These are phyloP conservation scores for Lasiosphaeria ovina DNA, from an alignment of 495 filamentous ascomycete species.

Conservation along the genomic window DNA sequence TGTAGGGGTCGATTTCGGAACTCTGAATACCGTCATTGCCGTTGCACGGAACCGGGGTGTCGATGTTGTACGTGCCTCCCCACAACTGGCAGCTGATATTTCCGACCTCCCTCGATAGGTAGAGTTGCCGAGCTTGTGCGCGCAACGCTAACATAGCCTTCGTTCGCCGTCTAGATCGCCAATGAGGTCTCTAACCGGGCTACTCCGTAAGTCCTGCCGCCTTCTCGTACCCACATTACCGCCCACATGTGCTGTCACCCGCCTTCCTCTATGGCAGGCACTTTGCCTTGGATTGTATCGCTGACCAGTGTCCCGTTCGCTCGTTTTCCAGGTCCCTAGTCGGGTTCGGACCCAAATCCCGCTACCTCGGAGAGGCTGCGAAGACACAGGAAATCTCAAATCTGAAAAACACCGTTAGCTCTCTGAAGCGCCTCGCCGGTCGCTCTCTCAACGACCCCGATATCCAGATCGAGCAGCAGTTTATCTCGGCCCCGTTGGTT, in stretches of 20 bases:
- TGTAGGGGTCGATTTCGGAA: constrained; percentile 88
- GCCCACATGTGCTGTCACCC: neutral
- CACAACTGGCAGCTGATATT: constrained; percentile 1
- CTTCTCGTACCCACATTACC: constrained; percentile 1
- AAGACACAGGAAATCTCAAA: constrained; percentile 99
- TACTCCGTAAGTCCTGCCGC: constrained; percentile 73
- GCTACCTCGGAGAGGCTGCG: constrained; percentile 89
- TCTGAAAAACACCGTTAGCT: constrained; percentile 95
- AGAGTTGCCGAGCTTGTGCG: neutral
- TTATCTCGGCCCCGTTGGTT: constrained; percentile 79
- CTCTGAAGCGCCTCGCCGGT: constrained; percentile 87
- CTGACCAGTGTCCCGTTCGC: neutral
- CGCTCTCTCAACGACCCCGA: constrained; percentile 86
- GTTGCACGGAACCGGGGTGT: constrained; percentile 97
- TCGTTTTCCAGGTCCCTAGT: constrained; percentile 71
- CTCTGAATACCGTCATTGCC: constrained; percentile 94
- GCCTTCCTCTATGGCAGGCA: too few species aligned
- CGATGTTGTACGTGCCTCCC: constrained; percentile 81
- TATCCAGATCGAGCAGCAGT: constrained; percentile 86
- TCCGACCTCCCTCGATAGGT: neutral
- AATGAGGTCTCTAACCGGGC: constrained; percentile 99
- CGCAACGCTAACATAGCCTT: constrained; percentile 11
- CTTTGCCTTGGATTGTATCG: neutral
- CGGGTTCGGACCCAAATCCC: constrained; percentile 87
- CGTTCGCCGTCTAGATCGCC: constrained; percentile 63